Evolutionary conservation across 2,329 filamentous ascomycete species (phyloP), one percentile per base, ranked within the genome.

Genomic region (Xenoacremonium recifei): DNA sequence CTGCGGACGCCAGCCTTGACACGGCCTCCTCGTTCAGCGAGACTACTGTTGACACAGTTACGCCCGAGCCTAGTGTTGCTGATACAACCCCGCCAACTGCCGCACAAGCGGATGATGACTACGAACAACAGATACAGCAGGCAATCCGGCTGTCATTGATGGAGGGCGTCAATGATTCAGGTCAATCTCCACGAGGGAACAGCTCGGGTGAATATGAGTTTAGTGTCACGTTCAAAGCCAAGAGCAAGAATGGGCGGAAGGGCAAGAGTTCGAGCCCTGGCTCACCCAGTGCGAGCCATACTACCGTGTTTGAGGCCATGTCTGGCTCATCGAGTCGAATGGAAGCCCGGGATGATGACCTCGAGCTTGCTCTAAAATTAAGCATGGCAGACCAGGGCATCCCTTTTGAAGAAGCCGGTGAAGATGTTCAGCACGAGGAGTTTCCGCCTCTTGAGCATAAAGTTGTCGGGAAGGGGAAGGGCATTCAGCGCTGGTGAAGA

Each of bases 71-170:
- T 4, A 80, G 77, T 42, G 59, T 76, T 19, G 63, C 68, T 3
- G 75, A 69, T 17, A 56, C 62, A 11, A 67, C 63, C 33, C 66
- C 65, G 19, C 51, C 53, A 1, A 46, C 45, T 5, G 32, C 15
- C 2, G 23, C 13, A 5, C 6, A 6, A 6, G 35, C 29, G 16
- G 73, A 76, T 33, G 75, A 73, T 35, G 76, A 81, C 18, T 80
- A 78, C 45, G 80, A 85, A 55, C 70, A 73, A 37, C 77, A 81
- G 54, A 73, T 84, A 9, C 80, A 84, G 61, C 73, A 79, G 39
- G 82, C 81, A 1, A 79, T 85, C 29, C 75, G 80, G 0, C 65
- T 84, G 9, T 83, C 79, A 3, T 63, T 84, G 6, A 65, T 83
- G 38, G 80, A 84, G 49, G 71, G 72, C 5, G 69, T 72, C 27